A percentile compares a stretch with the other conserved stretches of the same genome.
Evolutionary conservation across 306 rosid species (phyloP).

Genomic region (Prunus fruticosa): DNA sequence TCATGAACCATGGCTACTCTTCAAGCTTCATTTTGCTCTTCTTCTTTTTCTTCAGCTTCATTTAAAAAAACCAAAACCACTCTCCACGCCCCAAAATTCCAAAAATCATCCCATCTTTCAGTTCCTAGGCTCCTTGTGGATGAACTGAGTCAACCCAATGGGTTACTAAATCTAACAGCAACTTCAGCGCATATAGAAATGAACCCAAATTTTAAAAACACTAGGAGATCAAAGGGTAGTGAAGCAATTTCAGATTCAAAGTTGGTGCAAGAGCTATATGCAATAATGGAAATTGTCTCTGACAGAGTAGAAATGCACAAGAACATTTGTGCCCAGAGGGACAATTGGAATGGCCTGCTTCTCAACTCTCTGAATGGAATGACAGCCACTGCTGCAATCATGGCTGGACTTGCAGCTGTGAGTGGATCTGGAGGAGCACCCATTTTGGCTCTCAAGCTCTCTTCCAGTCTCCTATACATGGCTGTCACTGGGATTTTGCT

Average conservation of each 20-base stretch:
- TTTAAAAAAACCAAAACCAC: slow-evolving; percentile 17
- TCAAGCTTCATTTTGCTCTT: slow-evolving; percentile 11
- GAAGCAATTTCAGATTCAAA: slow-evolving; percentile 12
- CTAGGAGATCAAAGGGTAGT: not conserved
- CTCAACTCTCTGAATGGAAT: too few relatives aligned
- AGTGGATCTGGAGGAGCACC: too few relatives aligned
- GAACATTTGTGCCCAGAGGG: too few relatives aligned
- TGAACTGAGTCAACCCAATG: not conserved
- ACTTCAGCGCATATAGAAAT: not conserved
- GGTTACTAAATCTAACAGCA: not conserved
- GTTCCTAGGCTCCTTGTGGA: slow-evolving; percentile 11
- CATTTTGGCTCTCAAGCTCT: slow-evolving; percentile 21
- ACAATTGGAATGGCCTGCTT: too few relatives aligned
- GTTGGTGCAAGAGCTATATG: slow-evolving; percentile 19
- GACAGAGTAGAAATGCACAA: too few relatives aligned
- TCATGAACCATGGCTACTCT: slow-evolving; percentile 21
- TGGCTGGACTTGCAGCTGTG: slow-evolving; percentile 51
- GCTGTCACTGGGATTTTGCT: slow-evolving; percentile 53
- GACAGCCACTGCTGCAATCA: too few relatives aligned
- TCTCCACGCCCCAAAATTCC: not conserved
- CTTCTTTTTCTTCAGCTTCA: not conserved
- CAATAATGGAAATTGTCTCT: too few relatives aligned
- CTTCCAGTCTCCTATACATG: slow-evolving; percentile 58
- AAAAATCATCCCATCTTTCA: slow-evolving; percentile 9
- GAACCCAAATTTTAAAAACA: slow-evolving; percentile 5